Percentiles rank a stretch among this genome's conserved stretches.
Conservation (phyloP, 495 filamentous ascomycete genomes). For the Penicillium steckii region DNA sequence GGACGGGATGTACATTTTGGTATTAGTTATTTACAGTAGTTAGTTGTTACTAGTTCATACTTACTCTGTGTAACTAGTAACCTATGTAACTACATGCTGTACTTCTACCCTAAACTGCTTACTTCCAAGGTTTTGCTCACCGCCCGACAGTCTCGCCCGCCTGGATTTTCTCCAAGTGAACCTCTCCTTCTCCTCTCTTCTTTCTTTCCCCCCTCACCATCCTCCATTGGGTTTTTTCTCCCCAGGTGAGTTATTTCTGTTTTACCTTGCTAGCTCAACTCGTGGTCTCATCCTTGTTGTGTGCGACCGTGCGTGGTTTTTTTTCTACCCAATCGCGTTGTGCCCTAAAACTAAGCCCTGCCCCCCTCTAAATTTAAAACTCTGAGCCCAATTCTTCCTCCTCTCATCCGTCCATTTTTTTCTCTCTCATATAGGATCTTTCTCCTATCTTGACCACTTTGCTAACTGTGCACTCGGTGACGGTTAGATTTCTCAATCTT, state of each 20-base stretch:
- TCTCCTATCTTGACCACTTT: neutral
- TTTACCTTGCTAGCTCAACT: neutral
- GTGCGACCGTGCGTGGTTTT: constrained; percentile 6
- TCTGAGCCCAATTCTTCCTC: constrained; percentile 9
- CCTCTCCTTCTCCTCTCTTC: neutral
- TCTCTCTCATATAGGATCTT: constrained; percentile 17
- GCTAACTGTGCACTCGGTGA: constrained; percentile 1
- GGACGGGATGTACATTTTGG: neutral
- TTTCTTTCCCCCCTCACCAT: constrained; percentile 1
- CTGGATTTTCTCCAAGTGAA: neutral
- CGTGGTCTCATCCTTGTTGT: neutral
- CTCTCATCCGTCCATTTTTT: constrained; percentile 21
- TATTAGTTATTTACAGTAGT: neutral
- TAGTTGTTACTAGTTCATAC: neutral
- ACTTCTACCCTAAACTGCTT: neutral
- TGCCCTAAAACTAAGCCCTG: constrained; percentile 21
- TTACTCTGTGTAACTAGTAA: neutral
- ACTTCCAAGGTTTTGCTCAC: no score
- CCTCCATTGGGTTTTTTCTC: neutral
- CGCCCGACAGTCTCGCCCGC: neutral
- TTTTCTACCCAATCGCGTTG: constrained; percentile 8
- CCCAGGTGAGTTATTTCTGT: constrained; percentile 14
- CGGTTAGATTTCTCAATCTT: neutral
- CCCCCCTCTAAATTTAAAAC: constrained; percentile 19
- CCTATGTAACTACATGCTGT: neutral